phyloP scores from a whole-genome alignment of 345 rosid species.

The Lenwebbia sp. region DNA sequence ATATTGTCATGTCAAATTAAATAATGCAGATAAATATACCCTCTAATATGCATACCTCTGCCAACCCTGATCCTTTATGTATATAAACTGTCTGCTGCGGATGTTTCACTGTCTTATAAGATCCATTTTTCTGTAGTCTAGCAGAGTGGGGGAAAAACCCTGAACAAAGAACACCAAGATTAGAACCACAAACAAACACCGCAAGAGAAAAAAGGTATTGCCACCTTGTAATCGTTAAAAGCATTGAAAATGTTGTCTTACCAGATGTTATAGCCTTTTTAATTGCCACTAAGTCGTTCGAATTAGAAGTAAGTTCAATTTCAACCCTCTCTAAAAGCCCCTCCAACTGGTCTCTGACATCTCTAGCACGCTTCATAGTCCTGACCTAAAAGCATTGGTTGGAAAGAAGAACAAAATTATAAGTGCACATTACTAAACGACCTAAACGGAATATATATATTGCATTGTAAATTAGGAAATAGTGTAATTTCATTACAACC shows the following conservation, averaged over 20 bases:
- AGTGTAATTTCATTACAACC: not conserved
- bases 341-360: conserved; percentile 83
- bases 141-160: conserved; percentile 91
- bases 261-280: conserved; percentile 85
- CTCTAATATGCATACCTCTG: conserved; percentile 47
- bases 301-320: conserved; percentile 60
- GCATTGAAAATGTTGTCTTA: conserved; percentile 2
- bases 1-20: not conserved
- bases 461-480: not conserved
- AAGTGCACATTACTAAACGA: not conserved
- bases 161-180: conserved; percentile 7
- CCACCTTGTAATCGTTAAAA: not conserved
- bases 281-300: conserved; percentile 54
- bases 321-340: conserved; percentile 97
- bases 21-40: not conserved
- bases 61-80: conserved; percentile 90
- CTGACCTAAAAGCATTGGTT: conserved; percentile 41
- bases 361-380: conserved; percentile 98
- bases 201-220: not conserved
- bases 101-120: conserved; percentile 81
- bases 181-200: not conserved
- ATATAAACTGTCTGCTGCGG: conserved; percentile 86
- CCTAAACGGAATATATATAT: not conserved
- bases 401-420: not conserved
- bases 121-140: conserved; percentile 83